Evolutionary conservation across 768 basidiomycete species (phyloP).

Genomic region (Nidularia sp.): DNA sequence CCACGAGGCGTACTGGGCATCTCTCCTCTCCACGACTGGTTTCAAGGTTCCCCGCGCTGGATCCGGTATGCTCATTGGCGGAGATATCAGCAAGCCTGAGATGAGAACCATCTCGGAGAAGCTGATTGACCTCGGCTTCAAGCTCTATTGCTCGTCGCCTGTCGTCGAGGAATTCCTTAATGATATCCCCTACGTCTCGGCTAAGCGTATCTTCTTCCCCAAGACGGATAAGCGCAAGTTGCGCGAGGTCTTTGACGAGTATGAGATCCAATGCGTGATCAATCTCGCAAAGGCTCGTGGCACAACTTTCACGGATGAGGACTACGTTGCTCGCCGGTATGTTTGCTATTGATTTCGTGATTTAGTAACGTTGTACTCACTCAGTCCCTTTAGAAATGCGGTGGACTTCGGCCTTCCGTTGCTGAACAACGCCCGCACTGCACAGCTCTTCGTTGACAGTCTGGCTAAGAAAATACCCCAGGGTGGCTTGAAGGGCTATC

Average conservation of each 20-base stretch:
- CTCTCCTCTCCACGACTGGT: constrained; percentile 91
- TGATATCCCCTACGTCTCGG: constrained; percentile 67
- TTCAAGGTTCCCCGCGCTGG: constrained; percentile 85
- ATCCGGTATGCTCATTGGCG: constrained; percentile 90
- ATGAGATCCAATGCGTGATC: constrained; percentile 91
- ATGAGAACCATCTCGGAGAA: constrained; percentile 79
- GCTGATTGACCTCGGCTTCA: constrained; percentile 87
- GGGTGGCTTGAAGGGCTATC: constrained; percentile 74
- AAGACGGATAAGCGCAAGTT: constrained; percentile 94
- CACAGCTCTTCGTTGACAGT: constrained; percentile 87
- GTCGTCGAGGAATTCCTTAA: constrained; percentile 81
- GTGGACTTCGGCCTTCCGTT: constrained; percentile 94
- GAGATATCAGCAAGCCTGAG: constrained; percentile 84
- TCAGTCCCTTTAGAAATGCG: constrained; percentile 59
- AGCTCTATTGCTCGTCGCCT: constrained; percentile 84
- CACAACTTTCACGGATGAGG: constrained; percentile 76
- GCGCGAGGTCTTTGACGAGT: constrained; percentile 89
- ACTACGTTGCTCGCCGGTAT: constrained; percentile 91
- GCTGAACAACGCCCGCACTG: constrained; percentile 86
- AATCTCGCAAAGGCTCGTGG: constrained; percentile 86
- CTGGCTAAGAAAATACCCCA: constrained; percentile 79
- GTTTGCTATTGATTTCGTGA: constrained; percentile 15
- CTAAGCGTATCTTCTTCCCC: constrained; percentile 94
- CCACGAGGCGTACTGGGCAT: constrained; percentile 94
- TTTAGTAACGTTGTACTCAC: constrained; percentile 1